These are phyloP conservation scores for Ramularia endophylla DNA, from an alignment of 2,329 filamentous ascomycete genomes.

Conservation along the genomic window DNA sequence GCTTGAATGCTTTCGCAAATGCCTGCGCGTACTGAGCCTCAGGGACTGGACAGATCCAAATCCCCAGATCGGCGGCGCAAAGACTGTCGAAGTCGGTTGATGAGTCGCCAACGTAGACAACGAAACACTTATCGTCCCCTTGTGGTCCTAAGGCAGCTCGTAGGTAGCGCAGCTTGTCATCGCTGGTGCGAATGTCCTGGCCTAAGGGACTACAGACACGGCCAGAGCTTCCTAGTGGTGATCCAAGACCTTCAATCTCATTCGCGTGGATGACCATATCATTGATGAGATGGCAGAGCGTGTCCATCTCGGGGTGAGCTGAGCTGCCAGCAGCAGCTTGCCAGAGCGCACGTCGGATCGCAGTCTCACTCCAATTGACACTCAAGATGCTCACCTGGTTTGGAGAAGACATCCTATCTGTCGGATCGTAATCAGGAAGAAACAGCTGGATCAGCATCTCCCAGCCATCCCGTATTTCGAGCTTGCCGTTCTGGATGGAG, in stretches of 20 bases:
- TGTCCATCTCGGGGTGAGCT: conserved; percentile 1
- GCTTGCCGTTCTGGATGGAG: conserved; percentile 26
- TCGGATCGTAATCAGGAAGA: conserved; percentile 3
- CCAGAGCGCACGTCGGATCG: conserved; percentile 31
- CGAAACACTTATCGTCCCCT: conserved; percentile 5
- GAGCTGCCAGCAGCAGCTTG: conserved; percentile 3
- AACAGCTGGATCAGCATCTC: conserved; percentile 27
- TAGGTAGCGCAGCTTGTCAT: conserved; percentile 35
- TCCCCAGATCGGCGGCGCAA: conserved; percentile 39
- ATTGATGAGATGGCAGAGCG: conserved; percentile 8
- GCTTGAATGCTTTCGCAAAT: conserved; percentile 18
- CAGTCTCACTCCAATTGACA: conserved; percentile 44
- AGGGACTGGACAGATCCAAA: conserved; percentile 31
- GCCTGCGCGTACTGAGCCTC: conserved; percentile 8
- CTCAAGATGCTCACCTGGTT: conserved; percentile 35
- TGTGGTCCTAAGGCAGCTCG: conserved; percentile 4
- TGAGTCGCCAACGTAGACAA: conserved; percentile 45
- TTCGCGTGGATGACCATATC: conserved; percentile 28
- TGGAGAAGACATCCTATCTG: conserved; percentile 1
- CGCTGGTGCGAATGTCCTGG: conserved; percentile 33
- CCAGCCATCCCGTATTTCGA: conserved; percentile 36
- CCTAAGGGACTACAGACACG: conserved; percentile 18
- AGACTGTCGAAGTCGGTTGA: conserved; percentile 44
- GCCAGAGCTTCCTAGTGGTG: conserved; percentile 24
- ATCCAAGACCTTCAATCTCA: conserved; percentile 29